These are phyloP conservation scores for Hypoxylon perforatum DNA, from an alignment of 495 filamentous ascomycete species.

Conservation along the genomic window DNA sequence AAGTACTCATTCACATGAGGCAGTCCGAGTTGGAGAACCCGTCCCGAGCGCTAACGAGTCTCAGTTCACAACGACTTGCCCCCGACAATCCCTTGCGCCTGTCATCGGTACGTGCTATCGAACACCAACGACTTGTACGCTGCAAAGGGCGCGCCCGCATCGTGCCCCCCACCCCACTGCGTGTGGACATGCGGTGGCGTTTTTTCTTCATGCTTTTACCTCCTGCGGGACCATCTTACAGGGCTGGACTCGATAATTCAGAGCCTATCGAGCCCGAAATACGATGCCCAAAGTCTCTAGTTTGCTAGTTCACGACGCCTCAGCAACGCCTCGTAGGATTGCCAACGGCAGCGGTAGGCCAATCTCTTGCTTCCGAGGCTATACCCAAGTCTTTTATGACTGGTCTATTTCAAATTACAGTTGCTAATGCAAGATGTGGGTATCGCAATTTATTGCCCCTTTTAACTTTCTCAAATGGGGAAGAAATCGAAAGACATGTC, in stretches of 20 bases:
- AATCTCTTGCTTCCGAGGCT: slow-evolving; percentile 4
- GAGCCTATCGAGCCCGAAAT: not conserved
- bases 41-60: not conserved
- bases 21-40: not conserved
- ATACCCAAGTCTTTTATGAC: not conserved
- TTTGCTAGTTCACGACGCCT: slow-evolving; percentile 29
- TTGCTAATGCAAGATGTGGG: not conserved
- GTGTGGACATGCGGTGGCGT: slow-evolving; percentile 15
- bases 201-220: slow-evolving; percentile 13
- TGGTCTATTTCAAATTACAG: not conserved
- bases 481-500: too few species aligned
- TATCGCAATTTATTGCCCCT: too few species aligned
- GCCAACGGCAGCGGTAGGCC: not conserved
- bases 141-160: slow-evolving; percentile 12
- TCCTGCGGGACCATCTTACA: slow-evolving; percentile 3
- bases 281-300: slow-evolving; percentile 22
- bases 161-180: slow-evolving; percentile 19
- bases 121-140: not conserved
- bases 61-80: not conserved
- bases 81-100: not conserved
- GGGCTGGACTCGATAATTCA: slow-evolving; percentile 9
- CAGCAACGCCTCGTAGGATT: slow-evolving; percentile 19
- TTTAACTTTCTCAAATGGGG: too few species aligned
- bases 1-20: slow-evolving; percentile 2
- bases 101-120: not conserved